phyloP scores from a whole-genome alignment of 2,329 filamentous ascomycete genomes.

The Penicillium sp. region DNA sequence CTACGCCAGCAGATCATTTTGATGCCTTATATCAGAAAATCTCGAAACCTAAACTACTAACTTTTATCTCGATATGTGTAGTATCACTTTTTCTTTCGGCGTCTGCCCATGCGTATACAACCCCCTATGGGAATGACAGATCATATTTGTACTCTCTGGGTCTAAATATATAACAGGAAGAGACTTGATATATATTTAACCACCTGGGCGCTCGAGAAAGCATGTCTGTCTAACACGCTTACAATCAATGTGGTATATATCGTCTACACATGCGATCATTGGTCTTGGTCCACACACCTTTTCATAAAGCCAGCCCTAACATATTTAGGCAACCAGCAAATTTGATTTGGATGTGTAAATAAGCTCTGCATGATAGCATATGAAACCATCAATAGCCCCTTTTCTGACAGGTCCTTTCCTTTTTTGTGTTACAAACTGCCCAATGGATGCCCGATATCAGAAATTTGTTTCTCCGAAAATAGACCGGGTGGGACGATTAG shows the following conservation, averaged over 20 bases:
- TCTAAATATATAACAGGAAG: neutral
- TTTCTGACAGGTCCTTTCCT: neutral
- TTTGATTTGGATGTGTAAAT: neutral
- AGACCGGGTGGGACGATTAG: neutral
- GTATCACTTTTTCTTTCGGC: neutral
- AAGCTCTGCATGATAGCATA: neutral
- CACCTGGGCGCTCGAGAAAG: neutral
- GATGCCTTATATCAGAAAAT: neutral
- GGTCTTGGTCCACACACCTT: neutral
- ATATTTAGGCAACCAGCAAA: neutral
- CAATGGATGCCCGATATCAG: slow-evolving; percentile 14
- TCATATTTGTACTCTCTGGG: neutral
- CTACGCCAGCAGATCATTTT: slow-evolving; percentile 14
- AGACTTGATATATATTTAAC: neutral
- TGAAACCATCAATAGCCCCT: slow-evolving; percentile 4
- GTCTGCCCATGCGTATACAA: neutral
- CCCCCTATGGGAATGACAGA: neutral
- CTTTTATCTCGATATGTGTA: neutral
- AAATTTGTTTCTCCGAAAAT: slow-evolving; percentile 3
- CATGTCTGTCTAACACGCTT: neutral
- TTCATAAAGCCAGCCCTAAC: neutral
- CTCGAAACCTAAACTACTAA: fast-evolving
- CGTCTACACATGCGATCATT: neutral
- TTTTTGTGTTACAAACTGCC: slow-evolving; percentile 3
- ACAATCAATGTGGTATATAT: neutral